Evolutionary conservation across 208 protist genomes (phyloP), one percentile per base, ranked within the genome.

Genomic region (Herpetomonas samuelpessoai): DNA sequence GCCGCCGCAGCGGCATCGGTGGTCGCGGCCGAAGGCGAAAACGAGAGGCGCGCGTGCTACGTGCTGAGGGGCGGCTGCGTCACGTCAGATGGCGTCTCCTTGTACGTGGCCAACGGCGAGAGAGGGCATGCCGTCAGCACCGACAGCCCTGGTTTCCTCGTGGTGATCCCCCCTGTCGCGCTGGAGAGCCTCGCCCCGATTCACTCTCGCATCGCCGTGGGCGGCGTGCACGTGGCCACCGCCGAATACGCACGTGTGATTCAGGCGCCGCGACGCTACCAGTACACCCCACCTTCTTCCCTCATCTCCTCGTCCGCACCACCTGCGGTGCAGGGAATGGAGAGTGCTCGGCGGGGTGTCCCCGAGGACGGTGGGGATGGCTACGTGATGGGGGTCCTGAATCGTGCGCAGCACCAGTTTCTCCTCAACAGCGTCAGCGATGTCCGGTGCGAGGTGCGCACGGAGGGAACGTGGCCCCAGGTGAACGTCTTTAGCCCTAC

Each of bases 161-260:
- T 71, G 14, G 57, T 65, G 10, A 53, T 84, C 57, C 56, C 71
- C 12, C 54, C 54, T 0, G 39, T 65, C 31, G 25, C 45, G 9
- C 51, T 88, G 31, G 81, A 81, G 62, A 65, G 66, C 27, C 65
- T 86, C 21, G 69, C 67, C 1, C 74, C 77, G 0, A 71, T 76
- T 1, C 57, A 81, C 24, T 44, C 38, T 25, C 50, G 74, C 21
- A 38, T 87, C 26, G 44, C 71, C 24, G 59, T 76, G 2, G 70
- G 64, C 28, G 49, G 39, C 1, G 72, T 71, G 24, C 54, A 71
- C 54, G 31, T 83, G 30, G 25, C 38, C n/a, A 38, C 60, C 0
- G 61, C 67, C 10, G 54, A 59, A n/a, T 74, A 74, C 60, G 45
- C 66, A n/a, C 6, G 21, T 0, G 47, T 79, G 14, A 57, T 56